phyloP scores from a whole-genome alignment of 129 eudicot genomes.

The Helianthus tuberosus region DNA sequence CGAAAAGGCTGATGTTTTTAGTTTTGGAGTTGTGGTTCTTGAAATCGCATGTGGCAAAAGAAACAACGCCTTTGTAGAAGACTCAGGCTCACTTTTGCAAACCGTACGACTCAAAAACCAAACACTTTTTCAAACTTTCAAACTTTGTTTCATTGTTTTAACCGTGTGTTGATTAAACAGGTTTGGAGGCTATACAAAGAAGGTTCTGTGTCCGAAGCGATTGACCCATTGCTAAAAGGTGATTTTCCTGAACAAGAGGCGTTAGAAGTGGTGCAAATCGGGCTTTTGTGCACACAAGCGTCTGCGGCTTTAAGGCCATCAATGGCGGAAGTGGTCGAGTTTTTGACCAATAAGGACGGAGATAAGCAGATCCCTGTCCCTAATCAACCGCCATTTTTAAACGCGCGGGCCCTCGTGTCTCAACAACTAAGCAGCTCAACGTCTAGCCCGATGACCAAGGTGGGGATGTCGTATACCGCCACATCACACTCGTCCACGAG shows the following conservation, averaged over 20 bases:
- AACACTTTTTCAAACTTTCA: background rate
- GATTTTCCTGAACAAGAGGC: slow-evolving; percentile 56
- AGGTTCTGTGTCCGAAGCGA: slow-evolving; percentile 37
- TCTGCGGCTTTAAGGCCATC: slow-evolving; percentile 67
- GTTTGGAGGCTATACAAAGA: slow-evolving; percentile 64
- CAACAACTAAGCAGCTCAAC: slow-evolving; percentile 33
- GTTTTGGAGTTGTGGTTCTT: slow-evolving; percentile 76
- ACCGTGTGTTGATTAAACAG: slow-evolving; percentile 23
- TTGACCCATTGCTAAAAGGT: slow-evolving; percentile 51
- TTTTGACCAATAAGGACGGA: slow-evolving; percentile 36
- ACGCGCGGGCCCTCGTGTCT: slow-evolving; percentile 39
- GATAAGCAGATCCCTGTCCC: slow-evolving; percentile 48
- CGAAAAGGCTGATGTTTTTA: slow-evolving; percentile 79
- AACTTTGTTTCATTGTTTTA: background rate
- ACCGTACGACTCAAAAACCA: slow-evolving; percentile 42
- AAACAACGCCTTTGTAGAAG: slow-evolving; percentile 63
- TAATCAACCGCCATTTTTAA: slow-evolving; percentile 68
- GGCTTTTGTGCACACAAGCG: slow-evolving; percentile 75
- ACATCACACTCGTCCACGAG: slow-evolving; percentile 55
- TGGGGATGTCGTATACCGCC: slow-evolving; percentile 43
- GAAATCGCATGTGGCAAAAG: slow-evolving; percentile 67
- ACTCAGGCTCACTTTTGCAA: slow-evolving; percentile 63
- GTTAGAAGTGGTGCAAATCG: slow-evolving; percentile 49
- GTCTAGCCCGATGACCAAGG: slow-evolving; percentile 42
- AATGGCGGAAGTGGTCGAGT: slow-evolving; percentile 56